Percentiles rank a stretch among this genome's conserved stretches.
These are phyloP conservation scores for Sugiyamaella sp. DNA, from an alignment of 1,139 yeast genomes.

Conservation along the genomic window DNA sequence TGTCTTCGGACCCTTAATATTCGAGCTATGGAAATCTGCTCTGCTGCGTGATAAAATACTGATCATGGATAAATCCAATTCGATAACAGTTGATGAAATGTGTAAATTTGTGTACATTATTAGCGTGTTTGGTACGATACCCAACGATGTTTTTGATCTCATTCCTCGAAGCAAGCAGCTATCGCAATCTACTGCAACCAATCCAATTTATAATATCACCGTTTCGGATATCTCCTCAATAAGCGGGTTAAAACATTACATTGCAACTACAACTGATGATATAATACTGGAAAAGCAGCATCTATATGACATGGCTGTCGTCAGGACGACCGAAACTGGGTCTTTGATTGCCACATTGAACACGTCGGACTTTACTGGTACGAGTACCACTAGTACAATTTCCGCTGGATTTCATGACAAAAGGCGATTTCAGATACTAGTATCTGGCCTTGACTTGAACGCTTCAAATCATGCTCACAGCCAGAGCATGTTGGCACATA, in stretches of 20 bases:
- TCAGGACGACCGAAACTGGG: slow-evolving; percentile 8
- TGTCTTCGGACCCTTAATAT: slow-evolving; percentile 70
- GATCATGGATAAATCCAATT: slow-evolving; percentile 50
- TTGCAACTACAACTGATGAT: slow-evolving; percentile 75
- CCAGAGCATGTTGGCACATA: slow-evolving; percentile 5
- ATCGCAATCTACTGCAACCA: slow-evolving; percentile 3
- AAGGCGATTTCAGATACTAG: slow-evolving; percentile 36
- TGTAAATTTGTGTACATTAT: slow-evolving; percentile 54
- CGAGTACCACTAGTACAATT: slow-evolving; percentile 11
- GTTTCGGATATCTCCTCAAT: slow-evolving; percentile 53
- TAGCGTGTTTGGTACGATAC: slow-evolving; percentile 52
- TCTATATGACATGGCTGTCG: slow-evolving; percentile 54
- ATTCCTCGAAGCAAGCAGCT: slow-evolving; percentile 26
- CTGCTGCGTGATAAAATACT: slow-evolving; percentile 64
- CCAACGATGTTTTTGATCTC: slow-evolving; percentile 42
- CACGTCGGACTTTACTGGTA: slow-evolving; percentile 17
- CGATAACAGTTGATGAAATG: slow-evolving; percentile 44
- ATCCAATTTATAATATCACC: slow-evolving; percentile 63
- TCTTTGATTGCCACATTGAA: slow-evolving; percentile 15
- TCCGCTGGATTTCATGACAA: slow-evolving; percentile 36
- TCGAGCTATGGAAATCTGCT: slow-evolving; percentile 69
- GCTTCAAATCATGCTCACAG: background rate
- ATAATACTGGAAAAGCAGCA: slow-evolving; percentile 59
- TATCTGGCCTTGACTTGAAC: slow-evolving; percentile 37
- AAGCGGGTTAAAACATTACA: slow-evolving; percentile 38